Evolutionary conservation across 2,329 filamentous ascomycete species (phyloP).

Genomic region (Exophiala bonariae): DNA sequence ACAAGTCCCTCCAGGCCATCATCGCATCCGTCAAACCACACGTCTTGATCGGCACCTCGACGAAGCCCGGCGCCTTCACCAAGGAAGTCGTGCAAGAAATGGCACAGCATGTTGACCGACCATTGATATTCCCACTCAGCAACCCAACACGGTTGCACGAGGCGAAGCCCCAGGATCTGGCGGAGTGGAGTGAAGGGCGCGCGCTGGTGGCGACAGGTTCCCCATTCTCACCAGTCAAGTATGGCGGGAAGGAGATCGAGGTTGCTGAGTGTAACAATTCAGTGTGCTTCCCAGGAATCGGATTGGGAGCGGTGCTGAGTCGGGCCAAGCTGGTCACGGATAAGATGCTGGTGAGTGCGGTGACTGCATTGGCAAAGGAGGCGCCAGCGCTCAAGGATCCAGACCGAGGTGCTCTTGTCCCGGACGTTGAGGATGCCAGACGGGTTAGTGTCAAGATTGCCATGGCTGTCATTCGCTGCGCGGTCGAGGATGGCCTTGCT

Average conservation of each 20-base stretch:
- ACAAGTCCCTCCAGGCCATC: slow-evolving; percentile 63
- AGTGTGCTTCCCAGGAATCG: slow-evolving; percentile 82
- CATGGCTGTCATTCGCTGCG: slow-evolving; percentile 69
- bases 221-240: slow-evolving; percentile 73
- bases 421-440: slow-evolving; percentile 72
- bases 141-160: slow-evolving; percentile 86
- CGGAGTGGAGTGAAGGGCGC: slow-evolving; percentile 74
- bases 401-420: slow-evolving; percentile 57
- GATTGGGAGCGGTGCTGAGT: slow-evolving; percentile 73
- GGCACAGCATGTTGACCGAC: slow-evolving; percentile 69
- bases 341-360: slow-evolving; percentile 78
- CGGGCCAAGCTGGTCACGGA: slow-evolving; percentile 68
- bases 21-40: slow-evolving; percentile 73
- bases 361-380: slow-evolving; percentile 68
- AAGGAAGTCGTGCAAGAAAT: slow-evolving; percentile 73
- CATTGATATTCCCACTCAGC: slow-evolving; percentile 78
- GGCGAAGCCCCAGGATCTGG: slow-evolving; percentile 73
- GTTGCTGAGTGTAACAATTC: slow-evolving; percentile 87
- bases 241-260: slow-evolving; percentile 54
- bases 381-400: slow-evolving; percentile 69
- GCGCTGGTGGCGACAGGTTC: slow-evolving; percentile 81
- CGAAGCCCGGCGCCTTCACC: slow-evolving; percentile 73
- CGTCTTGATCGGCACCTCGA: slow-evolving; percentile 81
- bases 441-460: slow-evolving; percentile 78
- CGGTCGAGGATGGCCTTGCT: slow-evolving; percentile 68